Base-by-base conservation (phyloP, 1,284 basidiomycete genomes). In the Rhodotorula sp. region DNA sequence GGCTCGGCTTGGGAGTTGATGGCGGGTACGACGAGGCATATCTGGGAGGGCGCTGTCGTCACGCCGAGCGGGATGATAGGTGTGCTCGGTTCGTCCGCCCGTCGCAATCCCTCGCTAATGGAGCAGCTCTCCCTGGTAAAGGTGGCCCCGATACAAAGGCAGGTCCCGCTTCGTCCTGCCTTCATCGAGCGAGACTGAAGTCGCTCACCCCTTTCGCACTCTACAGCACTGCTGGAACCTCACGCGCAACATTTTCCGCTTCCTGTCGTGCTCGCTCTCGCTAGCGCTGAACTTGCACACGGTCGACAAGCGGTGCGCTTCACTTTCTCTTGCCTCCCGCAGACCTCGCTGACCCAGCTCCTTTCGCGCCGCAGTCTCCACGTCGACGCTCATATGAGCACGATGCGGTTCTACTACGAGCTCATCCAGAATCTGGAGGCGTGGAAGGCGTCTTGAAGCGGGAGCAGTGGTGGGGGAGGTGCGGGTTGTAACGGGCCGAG, bases 201-300 rank as follows among this genome's bases (percentile, higher is more conserved):
- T 6, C 26, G 26, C 54, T n/a, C 9, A 56, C 11, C 24, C 11
- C 40, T 13, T 44, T 44, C 40, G 13, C 16, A 10, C 40, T 8
- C 20, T n/a, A 6, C 55, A 57, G 55, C 55, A 57, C 24, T 86
- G 85, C 77, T 86, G 85, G 85, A 77, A 81, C 37, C 74, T 86
- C 22, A 83, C 84, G 2, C 7, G 20, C 7, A 65, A 67, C 53
- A 85, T 87, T 70, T 87, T 86, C 80, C 83, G 86, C 9, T 87
- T 81, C 76, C 78, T 79, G 1, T 81, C 80, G 26, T 80, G 81
- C 68, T 76, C 78, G n/a, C 80, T 77, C 52, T 81, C 69, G 67
- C 59, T 78, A 78, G 71, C 79, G 74, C 81, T 81, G 57, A 84
- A 84, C 9, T 81, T 87, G 34, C 89, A 90, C 78, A 89, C 89